phyloP scores from a whole-genome alignment of 805 yeast genomes.

The Wickerhamiella allomyrinae region DNA sequence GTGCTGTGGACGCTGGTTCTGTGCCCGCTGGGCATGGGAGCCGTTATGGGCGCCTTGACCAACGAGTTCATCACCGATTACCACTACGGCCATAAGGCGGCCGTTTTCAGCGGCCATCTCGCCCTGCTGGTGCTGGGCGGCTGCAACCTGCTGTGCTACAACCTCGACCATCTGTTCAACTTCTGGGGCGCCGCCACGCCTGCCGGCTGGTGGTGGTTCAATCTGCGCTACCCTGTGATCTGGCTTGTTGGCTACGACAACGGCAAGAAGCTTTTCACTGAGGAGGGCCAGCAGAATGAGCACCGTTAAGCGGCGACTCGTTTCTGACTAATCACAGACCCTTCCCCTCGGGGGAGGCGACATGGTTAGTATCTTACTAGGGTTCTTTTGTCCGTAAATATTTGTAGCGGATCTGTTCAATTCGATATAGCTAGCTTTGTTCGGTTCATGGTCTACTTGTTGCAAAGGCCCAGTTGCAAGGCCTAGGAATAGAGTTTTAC shows the following conservation, averaged over 20 bases:
- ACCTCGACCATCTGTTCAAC: background rate
- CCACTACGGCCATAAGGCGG: background rate
- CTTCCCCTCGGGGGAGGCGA: too few species aligned
- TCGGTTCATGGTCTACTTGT: too few species aligned
- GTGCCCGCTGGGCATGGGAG: background rate
- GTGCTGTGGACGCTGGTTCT: background rate
- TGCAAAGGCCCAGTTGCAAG: too few species aligned
- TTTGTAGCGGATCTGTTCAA: too few species aligned
- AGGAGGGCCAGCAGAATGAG: background rate
- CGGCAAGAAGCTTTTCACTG: background rate
- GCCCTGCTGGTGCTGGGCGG: background rate
- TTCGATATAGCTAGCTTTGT: too few species aligned
- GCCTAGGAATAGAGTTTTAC: too few species aligned
- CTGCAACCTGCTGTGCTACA: background rate
- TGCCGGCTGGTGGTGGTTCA: background rate
- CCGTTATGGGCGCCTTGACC: background rate
- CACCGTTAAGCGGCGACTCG: too few species aligned
- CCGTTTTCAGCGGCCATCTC: background rate
- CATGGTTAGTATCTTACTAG: too few species aligned
- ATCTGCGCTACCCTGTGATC: background rate
- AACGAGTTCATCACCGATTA: background rate
- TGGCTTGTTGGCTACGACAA: background rate
- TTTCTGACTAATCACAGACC: too few species aligned
- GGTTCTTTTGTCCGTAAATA: too few species aligned
- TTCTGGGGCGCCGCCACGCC: background rate